Evolutionary conservation across 768 basidiomycete genomes (phyloP).

Genomic region (Trametes maxima): DNA sequence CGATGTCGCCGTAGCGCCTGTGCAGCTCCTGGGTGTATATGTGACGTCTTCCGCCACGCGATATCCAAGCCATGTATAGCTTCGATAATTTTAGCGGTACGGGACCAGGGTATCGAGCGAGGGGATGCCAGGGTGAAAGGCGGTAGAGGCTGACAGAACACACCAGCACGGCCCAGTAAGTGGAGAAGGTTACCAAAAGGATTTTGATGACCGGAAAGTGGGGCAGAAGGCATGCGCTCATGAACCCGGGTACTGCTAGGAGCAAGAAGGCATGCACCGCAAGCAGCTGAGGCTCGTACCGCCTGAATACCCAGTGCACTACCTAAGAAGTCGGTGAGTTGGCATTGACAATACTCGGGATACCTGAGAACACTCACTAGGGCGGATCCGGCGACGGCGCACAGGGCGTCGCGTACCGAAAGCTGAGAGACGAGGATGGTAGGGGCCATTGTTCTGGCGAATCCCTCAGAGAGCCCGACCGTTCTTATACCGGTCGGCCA

Average conservation of each 20-base stretch:
- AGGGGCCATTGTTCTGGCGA: constrained; percentile 15
- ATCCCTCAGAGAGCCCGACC: constrained; percentile 7
- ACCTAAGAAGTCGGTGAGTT: constrained; percentile 7
- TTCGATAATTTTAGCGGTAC: constrained; percentile 22
- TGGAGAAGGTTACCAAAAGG: constrained; percentile 8
- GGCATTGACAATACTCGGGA: not conserved
- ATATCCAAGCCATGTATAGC: constrained; percentile 19
- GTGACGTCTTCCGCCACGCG: constrained; percentile 24
- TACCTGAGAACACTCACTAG: constrained; percentile 9
- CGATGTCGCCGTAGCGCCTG: constrained; percentile 27
- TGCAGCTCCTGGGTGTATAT: constrained; percentile 26
- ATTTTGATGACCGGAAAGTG: constrained; percentile 11
- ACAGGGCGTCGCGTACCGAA: constrained; percentile 1
- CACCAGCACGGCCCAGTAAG: constrained; percentile 18
- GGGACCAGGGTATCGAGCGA: constrained; percentile 27
- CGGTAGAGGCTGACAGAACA: constrained; percentile 24
- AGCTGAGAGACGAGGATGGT: constrained; percentile 7
- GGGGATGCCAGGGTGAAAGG: constrained; percentile 28
- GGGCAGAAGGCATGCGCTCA: constrained; percentile 13
- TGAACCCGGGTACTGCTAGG: constrained; percentile 14
- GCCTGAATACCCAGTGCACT: constrained; percentile 22
- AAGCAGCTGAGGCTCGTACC: constrained; percentile 14
- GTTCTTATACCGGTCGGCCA: constrained; percentile 16
- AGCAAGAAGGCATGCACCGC: constrained; percentile 12
- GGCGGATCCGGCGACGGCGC: constrained; percentile 6